Conservation (phyloP, 2,329 filamentous ascomycete species). For the Rachicladosporium sp. region DNA sequence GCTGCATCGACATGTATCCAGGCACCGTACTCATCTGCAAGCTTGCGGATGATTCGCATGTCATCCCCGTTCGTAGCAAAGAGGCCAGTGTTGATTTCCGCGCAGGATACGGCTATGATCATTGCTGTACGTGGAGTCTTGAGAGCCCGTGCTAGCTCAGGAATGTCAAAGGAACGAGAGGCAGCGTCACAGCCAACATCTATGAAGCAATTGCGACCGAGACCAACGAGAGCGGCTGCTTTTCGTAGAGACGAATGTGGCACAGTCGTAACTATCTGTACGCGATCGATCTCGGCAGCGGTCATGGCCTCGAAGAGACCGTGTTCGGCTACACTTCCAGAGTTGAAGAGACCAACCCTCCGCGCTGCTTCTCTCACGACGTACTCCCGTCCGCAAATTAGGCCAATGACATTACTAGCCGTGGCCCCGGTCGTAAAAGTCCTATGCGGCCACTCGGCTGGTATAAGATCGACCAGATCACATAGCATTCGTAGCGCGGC, state of each 20-base stretch:
- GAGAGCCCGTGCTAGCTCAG: slow-evolving; percentile 50
- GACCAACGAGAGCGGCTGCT: slow-evolving; percentile 67
- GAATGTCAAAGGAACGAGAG: slow-evolving; percentile 60
- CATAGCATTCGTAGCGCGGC: slow-evolving; percentile 57
- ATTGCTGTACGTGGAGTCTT: slow-evolving; percentile 42
- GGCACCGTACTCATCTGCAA: slow-evolving; percentile 62
- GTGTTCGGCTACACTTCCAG: slow-evolving; percentile 48
- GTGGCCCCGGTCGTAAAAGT: slow-evolving; percentile 70
- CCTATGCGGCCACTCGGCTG: slow-evolving; percentile 51
- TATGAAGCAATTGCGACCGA: slow-evolving; percentile 58
- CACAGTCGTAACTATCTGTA: slow-evolving; percentile 69
- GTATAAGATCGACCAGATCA: slow-evolving; percentile 51
- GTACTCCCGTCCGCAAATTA: slow-evolving; percentile 60
- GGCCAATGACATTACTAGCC: slow-evolving; percentile 51
- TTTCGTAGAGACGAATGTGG: slow-evolving; percentile 78
- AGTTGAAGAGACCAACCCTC: slow-evolving; percentile 9
- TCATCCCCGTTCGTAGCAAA: slow-evolving; percentile 57
- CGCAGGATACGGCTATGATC: slow-evolving; percentile 67
- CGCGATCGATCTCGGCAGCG: slow-evolving; percentile 48
- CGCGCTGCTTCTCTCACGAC: slow-evolving; percentile 38
- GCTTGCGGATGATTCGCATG: slow-evolving; percentile 47
- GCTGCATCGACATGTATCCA: slow-evolving; percentile 92
- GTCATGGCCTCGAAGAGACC: slow-evolving; percentile 58
- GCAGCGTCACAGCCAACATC: slow-evolving; percentile 43
- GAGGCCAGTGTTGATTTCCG: slow-evolving; percentile 81